phyloP scores from a whole-genome alignment of 2,329 filamentous ascomycete genomes.

The Hirsutella rhossiliensis region DNA sequence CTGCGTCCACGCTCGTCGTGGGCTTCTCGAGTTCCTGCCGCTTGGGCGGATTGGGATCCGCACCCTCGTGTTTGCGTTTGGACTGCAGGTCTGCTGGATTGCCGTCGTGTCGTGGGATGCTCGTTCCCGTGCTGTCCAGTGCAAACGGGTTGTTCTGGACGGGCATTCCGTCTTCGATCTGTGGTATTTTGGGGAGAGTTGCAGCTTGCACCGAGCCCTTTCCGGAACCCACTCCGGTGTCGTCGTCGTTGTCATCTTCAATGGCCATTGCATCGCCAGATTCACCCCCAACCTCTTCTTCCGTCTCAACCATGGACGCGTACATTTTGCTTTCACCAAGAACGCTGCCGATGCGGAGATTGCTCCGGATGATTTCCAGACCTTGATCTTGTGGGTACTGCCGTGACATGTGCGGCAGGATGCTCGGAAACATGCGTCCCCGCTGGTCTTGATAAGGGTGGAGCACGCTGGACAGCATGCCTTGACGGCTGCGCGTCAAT shows the following conservation, averaged over 20 bases:
- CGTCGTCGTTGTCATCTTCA: constrained; percentile 4
- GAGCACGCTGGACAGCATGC: constrained; percentile 71
- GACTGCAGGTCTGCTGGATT: constrained; percentile 15
- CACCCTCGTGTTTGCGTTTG: constrained; percentile 28
- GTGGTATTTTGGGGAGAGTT: constrained; percentile 7
- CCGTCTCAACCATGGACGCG: constrained; percentile 22
- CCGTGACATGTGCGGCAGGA: constrained; percentile 67
- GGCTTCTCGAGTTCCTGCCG: constrained; percentile 25
- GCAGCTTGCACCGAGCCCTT: constrained; percentile 8
- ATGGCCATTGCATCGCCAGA: constrained; percentile 17
- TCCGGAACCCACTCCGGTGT: not conserved
- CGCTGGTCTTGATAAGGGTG: constrained; percentile 59
- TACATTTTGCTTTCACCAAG: constrained; percentile 14
- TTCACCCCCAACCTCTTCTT: constrained; percentile 24
- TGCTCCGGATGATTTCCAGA: constrained; percentile 59
- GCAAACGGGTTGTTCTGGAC: constrained; percentile 24
- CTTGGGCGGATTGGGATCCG: constrained; percentile 23
- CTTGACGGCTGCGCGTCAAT: constrained; percentile 52
- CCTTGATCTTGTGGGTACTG: constrained; percentile 49
- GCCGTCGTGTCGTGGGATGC: not conserved
- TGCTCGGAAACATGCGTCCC: constrained; percentile 55
- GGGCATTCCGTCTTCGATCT: constrained; percentile 13
- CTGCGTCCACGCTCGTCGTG: constrained; percentile 2
- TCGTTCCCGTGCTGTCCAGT: constrained; percentile 6
- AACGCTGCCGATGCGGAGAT: constrained; percentile 32